phyloP scores from a whole-genome alignment of 768 basidiomycete genomes.

The Lactarius tabidus region DNA sequence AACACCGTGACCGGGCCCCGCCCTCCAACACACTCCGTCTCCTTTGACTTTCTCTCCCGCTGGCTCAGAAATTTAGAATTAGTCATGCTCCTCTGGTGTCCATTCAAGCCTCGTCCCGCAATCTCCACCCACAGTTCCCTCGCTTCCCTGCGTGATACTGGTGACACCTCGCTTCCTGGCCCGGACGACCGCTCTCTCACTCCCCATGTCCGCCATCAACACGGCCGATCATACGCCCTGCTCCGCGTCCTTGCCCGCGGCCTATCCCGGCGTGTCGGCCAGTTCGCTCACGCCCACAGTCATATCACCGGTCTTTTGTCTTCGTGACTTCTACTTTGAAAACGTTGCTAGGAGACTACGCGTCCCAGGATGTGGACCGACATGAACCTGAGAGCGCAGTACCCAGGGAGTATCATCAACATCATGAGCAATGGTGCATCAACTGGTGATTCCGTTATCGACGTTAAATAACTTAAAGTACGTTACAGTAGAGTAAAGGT shows the following conservation, averaged over 20 bases:
- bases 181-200: constrained; percentile 19
- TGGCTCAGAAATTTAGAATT: background rate
- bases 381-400: too few species aligned
- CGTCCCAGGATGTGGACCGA: too few species aligned
- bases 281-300: too few species aligned
- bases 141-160: constrained; percentile 1
- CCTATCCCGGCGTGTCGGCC: constrained; percentile 13
- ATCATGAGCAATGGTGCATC: too few species aligned
- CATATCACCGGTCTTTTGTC: too few species aligned
- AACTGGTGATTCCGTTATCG: too few species aligned
- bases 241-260: background rate
- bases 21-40: background rate
- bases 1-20: background rate
- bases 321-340: too few species aligned
- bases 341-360: too few species aligned
- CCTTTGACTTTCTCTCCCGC: constrained; percentile 1
- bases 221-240: background rate
- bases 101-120: background rate
- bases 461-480: too few species aligned
- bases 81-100: background rate
- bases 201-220: constrained; percentile 13
- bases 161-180: constrained; percentile 1
- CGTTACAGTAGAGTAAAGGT: too few species aligned
- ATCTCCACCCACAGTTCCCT: background rate
- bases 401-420: too few species aligned